Evolutionary conservation across 2,329 filamentous ascomycete genomes (phyloP), one percentile per base, ranked within the genome.

Genomic region (Aspergillus carbonarius): DNA sequence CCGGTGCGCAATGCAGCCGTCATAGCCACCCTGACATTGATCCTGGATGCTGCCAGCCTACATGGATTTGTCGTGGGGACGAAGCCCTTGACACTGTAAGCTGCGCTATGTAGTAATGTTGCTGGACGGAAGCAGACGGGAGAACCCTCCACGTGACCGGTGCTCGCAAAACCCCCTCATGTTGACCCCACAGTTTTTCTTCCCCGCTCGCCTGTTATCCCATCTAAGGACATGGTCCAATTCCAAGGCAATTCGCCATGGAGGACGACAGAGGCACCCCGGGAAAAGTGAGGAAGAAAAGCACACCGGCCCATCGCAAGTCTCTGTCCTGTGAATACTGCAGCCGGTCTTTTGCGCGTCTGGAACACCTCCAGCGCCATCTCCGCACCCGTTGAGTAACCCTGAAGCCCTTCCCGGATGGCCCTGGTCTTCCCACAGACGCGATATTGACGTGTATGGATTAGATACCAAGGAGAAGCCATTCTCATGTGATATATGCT

Each of bases 331-430:
- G 78, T 66, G 78, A 79, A 68, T 79, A 79, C 63, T 81, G 78
- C 68, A 78, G 76, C 65, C 70, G 78, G 62, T 75, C 78, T 39
- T 81, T 81, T 68, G 78, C 78, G 56, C 76, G 78, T 52, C 67
- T 81, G 62, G 78, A 81, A 70, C 78, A 81, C 72, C 77, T 81
- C 68, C 78, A 81, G 74, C 75, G 78, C 65, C 78, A 81, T 75
- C 78, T 80, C 73, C 76, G 78, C 72, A 81, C 78, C 64, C 78
- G 76, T 78, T 75, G 74, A 76, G 75, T 74, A 72, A 70, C 72
- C 71, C 72, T 70, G 60, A 58, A 52, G 37, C 49, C 56, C 57
- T 57, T 54, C 64, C 54, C 62, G 61, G 50, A 34, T 48, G 44
- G 13, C 23, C 25, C 34, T 52, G 25, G n/a, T 27, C 40, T 52